Evolutionary conservation across 305 asterid genomes (phyloP).

Genomic region (Ilex paraguariensis): DNA sequence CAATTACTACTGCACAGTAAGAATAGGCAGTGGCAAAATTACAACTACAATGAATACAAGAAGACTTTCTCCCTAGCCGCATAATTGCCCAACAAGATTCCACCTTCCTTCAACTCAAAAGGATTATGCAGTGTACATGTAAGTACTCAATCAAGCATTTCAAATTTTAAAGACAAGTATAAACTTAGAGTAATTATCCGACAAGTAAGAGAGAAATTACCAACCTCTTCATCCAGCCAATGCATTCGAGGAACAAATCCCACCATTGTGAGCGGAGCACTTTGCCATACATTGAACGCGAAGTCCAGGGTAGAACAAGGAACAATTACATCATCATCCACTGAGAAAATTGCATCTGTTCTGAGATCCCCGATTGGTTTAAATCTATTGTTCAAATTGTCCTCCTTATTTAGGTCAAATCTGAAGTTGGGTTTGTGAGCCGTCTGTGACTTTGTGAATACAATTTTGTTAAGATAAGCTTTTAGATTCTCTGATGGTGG

Average conservation of each 20-base stretch:
- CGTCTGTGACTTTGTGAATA: conserved; percentile 32
- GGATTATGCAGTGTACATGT: too few relatives aligned
- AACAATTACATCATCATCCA: conserved; percentile 56
- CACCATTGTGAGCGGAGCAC: conserved; percentile 52
- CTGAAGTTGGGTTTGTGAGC: conserved; percentile 47
- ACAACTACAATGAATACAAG: too few relatives aligned
- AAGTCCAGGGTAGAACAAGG: conserved; percentile 54
- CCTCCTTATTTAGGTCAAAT: conserved; percentile 55
- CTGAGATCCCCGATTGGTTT: conserved; percentile 47
- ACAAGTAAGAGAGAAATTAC: conserved; percentile 5
- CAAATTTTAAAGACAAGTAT: background rate
- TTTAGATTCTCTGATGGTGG: conserved; percentile 42
- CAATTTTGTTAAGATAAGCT: conserved; percentile 34
- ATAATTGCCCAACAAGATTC: too few relatives aligned
- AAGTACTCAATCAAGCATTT: too few relatives aligned
- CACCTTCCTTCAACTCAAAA: too few relatives aligned
- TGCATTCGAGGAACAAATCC: conserved; percentile 73
- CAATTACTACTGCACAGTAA: too few relatives aligned
- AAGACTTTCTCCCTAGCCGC: too few relatives aligned
- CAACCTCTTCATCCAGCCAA: conserved; percentile 49
- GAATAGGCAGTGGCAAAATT: too few relatives aligned
- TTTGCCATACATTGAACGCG: conserved; percentile 66
- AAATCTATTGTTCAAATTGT: conserved; percentile 53
- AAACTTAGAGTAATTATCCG: background rate
- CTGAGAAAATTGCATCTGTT: conserved; percentile 58